phyloP scores from a whole-genome alignment of 352 stramenopile genomes.

The Pythium coloratum region DNA sequence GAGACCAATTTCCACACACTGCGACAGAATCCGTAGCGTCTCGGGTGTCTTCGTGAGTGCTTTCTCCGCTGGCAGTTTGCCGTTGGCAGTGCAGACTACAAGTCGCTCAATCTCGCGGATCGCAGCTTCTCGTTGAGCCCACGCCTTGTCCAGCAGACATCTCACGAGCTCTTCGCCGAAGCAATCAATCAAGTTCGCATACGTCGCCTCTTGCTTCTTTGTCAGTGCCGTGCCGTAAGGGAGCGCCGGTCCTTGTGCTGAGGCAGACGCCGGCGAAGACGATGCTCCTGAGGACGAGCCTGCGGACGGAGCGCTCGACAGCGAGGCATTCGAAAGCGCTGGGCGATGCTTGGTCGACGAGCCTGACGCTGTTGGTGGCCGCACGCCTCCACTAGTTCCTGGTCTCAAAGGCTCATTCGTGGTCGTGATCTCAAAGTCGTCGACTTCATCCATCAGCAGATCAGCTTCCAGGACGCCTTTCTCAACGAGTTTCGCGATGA shows the following conservation, averaged over 20 bases:
- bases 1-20: conserved; percentile 62
- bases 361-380: conserved; percentile 65
- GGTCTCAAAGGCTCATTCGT: conserved; percentile 32
- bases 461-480: conserved; percentile 68
- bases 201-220: conserved; percentile 53
- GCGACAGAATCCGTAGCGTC: conserved; percentile 54
- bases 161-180: conserved; percentile 75
- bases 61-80: conserved; percentile 41
- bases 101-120: conserved; percentile 74
- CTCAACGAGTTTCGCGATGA: conserved; percentile 81
- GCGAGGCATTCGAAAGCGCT: conserved; percentile 50
- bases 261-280: conserved; percentile 19
- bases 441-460: conserved; percentile 83
- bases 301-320: conserved; percentile 33
- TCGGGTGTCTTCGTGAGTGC: conserved; percentile 56
- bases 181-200: conserved; percentile 46
- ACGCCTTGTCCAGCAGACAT: conserved; percentile 79
- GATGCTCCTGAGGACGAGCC: background rate
- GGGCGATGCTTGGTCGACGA: conserved; percentile 82
- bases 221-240: conserved; percentile 76
- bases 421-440: conserved; percentile 67
- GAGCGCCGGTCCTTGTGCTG: conserved; percentile 42
- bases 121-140: conserved; percentile 71
- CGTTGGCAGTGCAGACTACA: conserved; percentile 54
- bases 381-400: conserved; percentile 51